These are phyloP conservation scores for Yamadazyma phyllophila DNA, from an alignment of 805 yeast genomes.

Conservation along the genomic window DNA sequence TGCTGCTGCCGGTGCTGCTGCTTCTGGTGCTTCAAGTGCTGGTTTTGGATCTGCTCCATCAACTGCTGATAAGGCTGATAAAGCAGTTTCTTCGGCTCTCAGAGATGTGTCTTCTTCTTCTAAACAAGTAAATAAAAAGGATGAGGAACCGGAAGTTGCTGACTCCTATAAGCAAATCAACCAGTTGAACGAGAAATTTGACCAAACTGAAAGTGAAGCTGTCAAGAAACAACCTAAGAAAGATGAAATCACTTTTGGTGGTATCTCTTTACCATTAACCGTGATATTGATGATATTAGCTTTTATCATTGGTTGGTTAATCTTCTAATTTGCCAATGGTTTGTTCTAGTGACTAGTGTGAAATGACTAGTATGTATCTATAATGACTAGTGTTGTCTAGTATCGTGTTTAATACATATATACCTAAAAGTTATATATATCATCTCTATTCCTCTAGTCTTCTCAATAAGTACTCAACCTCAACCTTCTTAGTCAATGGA, in stretches of 20 bases:
- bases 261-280: conserved; percentile 56
- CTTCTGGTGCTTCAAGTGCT: conserved; percentile 13
- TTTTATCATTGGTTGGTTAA: conserved; percentile 72
- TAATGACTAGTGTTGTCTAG: background rate
- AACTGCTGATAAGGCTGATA: conserved; percentile 11
- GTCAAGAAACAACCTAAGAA: conserved; percentile 13
- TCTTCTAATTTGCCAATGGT: conserved; percentile 40
- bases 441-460: conserved; percentile 66
- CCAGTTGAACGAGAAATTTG: conserved; percentile 44
- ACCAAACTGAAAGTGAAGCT: conserved; percentile 33
- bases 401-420: background rate
- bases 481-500: conserved; percentile 93
- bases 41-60: conserved; percentile 9
- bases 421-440: background rate
- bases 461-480: conserved; percentile 83
- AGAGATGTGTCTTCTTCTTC: conserved; percentile 13
- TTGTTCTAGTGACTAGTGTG: too few species aligned
- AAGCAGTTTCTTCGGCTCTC: conserved; percentile 4
- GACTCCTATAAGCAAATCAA: conserved; percentile 43
- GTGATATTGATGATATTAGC: conserved; percentile 43
- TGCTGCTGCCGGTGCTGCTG: conserved; percentile 19
- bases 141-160: conserved; percentile 27
- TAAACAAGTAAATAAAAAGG: conserved; percentile 5
- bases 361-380: too few species aligned
- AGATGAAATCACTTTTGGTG: conserved; percentile 35